Evolutionary conservation across 129 eudicot species (phyloP).

Genomic region (Glebionis coronaria): DNA sequence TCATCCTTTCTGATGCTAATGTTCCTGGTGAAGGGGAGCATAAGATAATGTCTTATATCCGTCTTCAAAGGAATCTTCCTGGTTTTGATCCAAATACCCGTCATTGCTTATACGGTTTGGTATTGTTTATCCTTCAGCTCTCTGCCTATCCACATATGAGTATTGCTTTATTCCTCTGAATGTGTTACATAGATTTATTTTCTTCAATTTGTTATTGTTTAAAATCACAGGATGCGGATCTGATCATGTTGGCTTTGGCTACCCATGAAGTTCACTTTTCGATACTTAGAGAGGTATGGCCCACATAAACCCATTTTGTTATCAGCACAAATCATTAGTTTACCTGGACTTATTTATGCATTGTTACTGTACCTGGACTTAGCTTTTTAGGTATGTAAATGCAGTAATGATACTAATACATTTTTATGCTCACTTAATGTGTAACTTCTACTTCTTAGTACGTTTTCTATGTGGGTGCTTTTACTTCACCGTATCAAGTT

Average conservation of each 20-base stretch:
- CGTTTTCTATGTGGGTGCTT: no score
- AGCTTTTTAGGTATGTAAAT: no score
- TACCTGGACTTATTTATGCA: no score
- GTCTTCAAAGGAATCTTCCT: constrained; percentile 98
- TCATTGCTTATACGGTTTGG: constrained; percentile 96
- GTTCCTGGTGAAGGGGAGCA: constrained; percentile 99
- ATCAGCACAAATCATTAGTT: not conserved
- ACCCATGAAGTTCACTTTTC: constrained; percentile 93
- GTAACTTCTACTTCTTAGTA: no score
- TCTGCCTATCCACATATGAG: not conserved
- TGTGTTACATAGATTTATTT: constrained; percentile 7
- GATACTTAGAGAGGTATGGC: constrained; percentile 83
- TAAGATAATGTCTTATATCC: constrained; percentile 94
- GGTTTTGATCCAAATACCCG: constrained; percentile 97
- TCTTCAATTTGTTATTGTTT: constrained; percentile 10
- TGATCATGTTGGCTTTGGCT: constrained; percentile 86
- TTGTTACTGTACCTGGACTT: no score
- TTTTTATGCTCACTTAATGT: no score
- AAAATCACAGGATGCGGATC: constrained; percentile 72
- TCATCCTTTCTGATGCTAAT: constrained; percentile 97
- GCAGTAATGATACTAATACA: no score
- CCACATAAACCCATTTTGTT: constrained; percentile 15
- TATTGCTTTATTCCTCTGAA: not conserved
- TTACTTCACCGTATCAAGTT: no score
- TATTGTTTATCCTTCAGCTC: constrained; percentile 33